phyloP scores from a whole-genome alignment of 805 yeast species.

The Cyberlindnera galapagoensis region DNA sequence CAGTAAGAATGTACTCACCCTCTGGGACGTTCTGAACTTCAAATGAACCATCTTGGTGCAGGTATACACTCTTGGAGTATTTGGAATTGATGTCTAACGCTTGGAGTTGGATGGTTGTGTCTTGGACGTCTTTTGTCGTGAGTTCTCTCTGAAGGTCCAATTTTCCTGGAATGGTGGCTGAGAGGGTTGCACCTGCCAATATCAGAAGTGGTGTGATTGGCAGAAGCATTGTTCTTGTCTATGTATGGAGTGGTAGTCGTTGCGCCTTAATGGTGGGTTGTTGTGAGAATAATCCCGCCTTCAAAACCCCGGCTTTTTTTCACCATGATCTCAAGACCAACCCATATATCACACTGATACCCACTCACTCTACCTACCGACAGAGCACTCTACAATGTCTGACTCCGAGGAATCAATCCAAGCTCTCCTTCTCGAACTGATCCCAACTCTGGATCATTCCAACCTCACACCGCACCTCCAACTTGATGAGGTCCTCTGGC shows the following conservation, averaged over 20 bases:
- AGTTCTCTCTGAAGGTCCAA: constrained; percentile 10
- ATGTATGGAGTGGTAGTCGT: no score
- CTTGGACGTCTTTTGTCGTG: constrained; percentile 9
- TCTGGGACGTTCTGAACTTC: constrained; percentile 8
- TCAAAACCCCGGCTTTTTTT: no score
- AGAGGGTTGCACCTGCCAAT: background rate
- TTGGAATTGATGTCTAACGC: constrained; percentile 1
- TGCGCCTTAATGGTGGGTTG: no score
- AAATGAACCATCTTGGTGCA: constrained; percentile 13
- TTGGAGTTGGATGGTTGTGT: constrained; percentile 13
- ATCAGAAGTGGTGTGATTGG: background rate
- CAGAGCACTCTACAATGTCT: no score
- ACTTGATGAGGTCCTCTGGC: constrained; percentile 35
- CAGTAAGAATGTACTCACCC: constrained; percentile 17
- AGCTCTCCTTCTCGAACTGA: no score
- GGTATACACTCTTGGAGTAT: constrained; percentile 4
- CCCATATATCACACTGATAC: no score
- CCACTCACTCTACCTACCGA: no score
- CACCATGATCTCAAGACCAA: no score
- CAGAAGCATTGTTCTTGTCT: background rate
- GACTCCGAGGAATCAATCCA: no score
- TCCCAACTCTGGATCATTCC: no score
- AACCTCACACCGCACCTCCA: no score
- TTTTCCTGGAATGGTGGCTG: constrained; percentile 14
- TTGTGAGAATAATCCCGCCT: no score